Evolutionary conservation across 768 basidiomycete genomes (phyloP), one percentile per base, ranked within the genome.

Genomic region (Mycena maculata): DNA sequence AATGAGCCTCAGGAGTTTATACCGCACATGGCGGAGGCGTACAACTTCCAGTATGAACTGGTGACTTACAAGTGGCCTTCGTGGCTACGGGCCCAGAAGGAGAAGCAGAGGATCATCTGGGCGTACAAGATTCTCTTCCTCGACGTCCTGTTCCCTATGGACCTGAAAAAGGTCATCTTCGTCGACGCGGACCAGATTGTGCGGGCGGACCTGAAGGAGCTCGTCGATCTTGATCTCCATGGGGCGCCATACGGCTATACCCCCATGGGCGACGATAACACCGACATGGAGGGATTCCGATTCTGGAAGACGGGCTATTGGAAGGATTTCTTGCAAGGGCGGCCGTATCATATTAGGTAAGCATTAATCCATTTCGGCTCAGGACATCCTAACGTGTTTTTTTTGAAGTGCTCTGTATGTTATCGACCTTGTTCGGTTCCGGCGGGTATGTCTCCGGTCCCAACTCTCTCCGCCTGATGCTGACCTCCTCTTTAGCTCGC

Each of bases 21-120:
- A 57, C 97, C 96, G 0, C 92, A 95, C 73, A 88, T 97, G 74
- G 96, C 96, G 0, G 84, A 90, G 72, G 92, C 92, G 69, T 99
- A 99, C 74, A 88, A 88, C 42, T 99, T 99, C 86, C 88, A 96
- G 76, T 99, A 98, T 74, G 97, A 99, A 75, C 86, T 99, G 16
- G 93, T 99, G 60, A 99, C 98, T 0, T 99, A 99, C 84, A 98
- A 98, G 75, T 99, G 97, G 97, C 98, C 98, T 0, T 93, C 93
- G 1, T 99, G 97, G 97, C 85, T 99, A 5, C 92, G 95, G n/a
- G 88, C 88, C 16, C 98, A 99, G 76, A 95, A 91, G 64, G 98
- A 99, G 81, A 99, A 99, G 78, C 98, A 99, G 78, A 88, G 98
- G 12, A 92, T 97, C 61, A 99, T 99, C 71, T 99, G 98, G 98